Evolutionary conservation across 768 basidiomycete species (phyloP), one percentile per base, ranked within the genome.

Genomic region (Mycena rebaudengoi): DNA sequence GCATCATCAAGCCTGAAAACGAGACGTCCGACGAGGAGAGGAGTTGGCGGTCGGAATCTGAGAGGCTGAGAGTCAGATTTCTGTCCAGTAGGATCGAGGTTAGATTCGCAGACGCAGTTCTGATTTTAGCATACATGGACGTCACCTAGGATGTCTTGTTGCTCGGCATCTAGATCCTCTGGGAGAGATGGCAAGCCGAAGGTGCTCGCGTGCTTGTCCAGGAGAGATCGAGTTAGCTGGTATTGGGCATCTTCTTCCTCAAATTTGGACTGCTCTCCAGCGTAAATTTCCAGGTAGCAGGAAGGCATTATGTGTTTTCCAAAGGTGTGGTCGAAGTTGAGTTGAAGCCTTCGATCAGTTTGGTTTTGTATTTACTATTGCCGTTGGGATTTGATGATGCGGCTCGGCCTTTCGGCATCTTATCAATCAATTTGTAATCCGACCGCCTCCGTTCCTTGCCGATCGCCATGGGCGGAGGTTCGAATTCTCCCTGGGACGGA

Each of bases 121-220:
- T 40, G 37, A 41, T 30, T 23, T 25, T 51, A 29, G 39, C 67
- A 63, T 76, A 78, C 78, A 69, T 80, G 71, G 52, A 80, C 63
- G 44, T 79, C 78, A 41, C 63, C 62, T 13, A 82, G 70, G 45
- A 79, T 80, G 25, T 85, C 81, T 48, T 73, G 74, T 32, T 82
- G 81, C 62, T 82, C 80, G 26, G 79, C 79, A 39, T 80, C 73
- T 1, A 86, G 75, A 14, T 80, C 75, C 4, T 74, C 71, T 7
- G 81, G 77, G 8, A 57, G 61, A 5, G 75, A 61, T 5, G 84
- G 79, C 1, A 87, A 73, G 7, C 80, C 79, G 61, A 85, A 86
- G 35, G 80, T 79, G 0, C 70, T 41, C 12, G 77, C 78, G 43
- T 82, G 79, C 65, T 74, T 77, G 8, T 68, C 64, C 5, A 86